phyloP scores from a whole-genome alignment of 768 basidiomycete genomes.

The Termitomyces sp. region DNA sequence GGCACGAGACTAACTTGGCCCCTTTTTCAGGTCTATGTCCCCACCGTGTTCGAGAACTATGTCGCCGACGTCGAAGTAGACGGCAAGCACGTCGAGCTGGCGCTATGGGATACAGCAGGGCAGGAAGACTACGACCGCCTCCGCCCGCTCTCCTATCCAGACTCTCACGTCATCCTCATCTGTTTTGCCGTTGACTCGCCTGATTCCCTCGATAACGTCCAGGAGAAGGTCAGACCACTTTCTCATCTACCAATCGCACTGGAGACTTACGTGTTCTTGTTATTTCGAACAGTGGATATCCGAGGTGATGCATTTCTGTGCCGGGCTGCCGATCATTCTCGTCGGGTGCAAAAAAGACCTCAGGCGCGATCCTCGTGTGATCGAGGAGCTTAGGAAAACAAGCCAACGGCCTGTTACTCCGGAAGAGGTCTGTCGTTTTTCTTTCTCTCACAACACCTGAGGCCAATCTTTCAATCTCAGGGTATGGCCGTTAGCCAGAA shows the following conservation, averaged over 20 bases:
- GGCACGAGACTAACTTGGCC: slow-evolving; percentile 4
- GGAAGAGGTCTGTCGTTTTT: slow-evolving; percentile 62
- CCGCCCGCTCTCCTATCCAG: slow-evolving; percentile 95
- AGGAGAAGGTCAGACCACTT: slow-evolving; percentile 82
- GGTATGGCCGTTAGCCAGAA: slow-evolving; percentile 94
- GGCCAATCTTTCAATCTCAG: slow-evolving; percentile 29
- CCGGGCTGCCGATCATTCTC: slow-evolving; percentile 90
- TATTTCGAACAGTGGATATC: slow-evolving; percentile 78
- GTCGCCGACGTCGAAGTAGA: slow-evolving; percentile 99
- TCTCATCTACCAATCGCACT: background rate
- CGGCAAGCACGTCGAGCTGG: slow-evolving; percentile 96
- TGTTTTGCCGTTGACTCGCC: slow-evolving; percentile 98
- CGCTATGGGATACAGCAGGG: slow-evolving; percentile 99
- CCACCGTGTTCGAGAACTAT: slow-evolving; percentile 99
- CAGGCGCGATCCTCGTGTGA: slow-evolving; percentile 85
- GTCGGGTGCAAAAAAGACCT: slow-evolving; percentile 99
- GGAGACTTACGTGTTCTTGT: background rate
- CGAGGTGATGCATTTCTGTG: slow-evolving; percentile 97
- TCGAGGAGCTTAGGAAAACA: slow-evolving; percentile 92
- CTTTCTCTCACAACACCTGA: background rate
- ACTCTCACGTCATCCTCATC: slow-evolving; percentile 99
- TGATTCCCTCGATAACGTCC: slow-evolving; percentile 98
- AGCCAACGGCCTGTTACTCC: slow-evolving; percentile 92
- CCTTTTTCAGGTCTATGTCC: slow-evolving; percentile 85
- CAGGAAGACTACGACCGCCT: slow-evolving; percentile 99